Conservation (phyloP, 768 basidiomycete genomes). For the Tricholoma hemisulphureum region DNA sequence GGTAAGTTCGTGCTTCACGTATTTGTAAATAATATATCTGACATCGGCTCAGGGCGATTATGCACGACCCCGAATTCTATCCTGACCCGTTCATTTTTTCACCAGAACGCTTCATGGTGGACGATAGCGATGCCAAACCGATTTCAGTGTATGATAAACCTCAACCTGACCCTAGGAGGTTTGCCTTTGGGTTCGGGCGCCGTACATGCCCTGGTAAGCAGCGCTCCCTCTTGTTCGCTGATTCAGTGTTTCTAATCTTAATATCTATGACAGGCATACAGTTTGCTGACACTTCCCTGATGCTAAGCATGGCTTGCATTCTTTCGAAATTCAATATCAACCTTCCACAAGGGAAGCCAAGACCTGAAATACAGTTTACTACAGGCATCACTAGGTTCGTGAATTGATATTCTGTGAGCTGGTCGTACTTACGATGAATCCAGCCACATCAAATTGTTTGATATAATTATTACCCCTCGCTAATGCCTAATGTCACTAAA, state of each 20-base stretch:
- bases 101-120: conserved; percentile 36
- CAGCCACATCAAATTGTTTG: conserved; percentile 25
- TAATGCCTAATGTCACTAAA: too few relatives aligned
- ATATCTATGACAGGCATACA: conserved; percentile 20
- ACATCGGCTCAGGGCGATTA: conserved; percentile 36
- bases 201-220: conserved; percentile 33
- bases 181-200: conserved; percentile 33
- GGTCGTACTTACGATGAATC: background rate
- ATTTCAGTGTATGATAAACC: background rate
- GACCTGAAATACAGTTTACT: conserved; percentile 26
- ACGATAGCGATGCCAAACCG: background rate
- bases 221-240: background rate
- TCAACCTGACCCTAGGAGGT: conserved; percentile 33
- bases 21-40: background rate
- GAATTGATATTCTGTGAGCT: background rate
- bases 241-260: background rate
- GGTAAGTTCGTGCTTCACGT: conserved; percentile 26
- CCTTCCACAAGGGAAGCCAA: conserved; percentile 13
- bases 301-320: conserved; percentile 33
- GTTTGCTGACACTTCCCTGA: conserved; percentile 32
- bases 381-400: conserved; percentile 32
- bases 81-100: conserved; percentile 40
- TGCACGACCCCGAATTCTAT: conserved; percentile 41
- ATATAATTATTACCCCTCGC: conserved; percentile 16
- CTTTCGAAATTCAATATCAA: conserved; percentile 27